Evolutionary conservation across 176 grass and related monocot species (phyloP).

Genomic region (Eragrostis nindensis): DNA sequence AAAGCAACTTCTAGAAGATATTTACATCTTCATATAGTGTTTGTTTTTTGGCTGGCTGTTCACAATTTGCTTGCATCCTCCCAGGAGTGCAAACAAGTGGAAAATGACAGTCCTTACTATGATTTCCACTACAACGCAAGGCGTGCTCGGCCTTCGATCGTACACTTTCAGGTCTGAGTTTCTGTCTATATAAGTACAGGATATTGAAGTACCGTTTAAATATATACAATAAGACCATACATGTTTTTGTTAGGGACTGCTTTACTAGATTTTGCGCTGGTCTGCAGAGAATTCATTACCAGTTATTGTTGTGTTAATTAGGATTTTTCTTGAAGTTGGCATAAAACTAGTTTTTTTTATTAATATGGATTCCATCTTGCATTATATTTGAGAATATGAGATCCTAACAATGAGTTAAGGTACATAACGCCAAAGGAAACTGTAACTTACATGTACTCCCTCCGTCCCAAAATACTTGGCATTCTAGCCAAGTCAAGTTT

Average conservation of each 20-base stretch:
- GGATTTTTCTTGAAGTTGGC: background rate
- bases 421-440: background rate
- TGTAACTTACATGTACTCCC: background rate
- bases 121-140: conserved; percentile 93
- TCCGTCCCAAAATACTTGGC: too few species aligned
- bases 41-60: background rate
- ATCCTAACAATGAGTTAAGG: background rate
- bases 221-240: background rate
- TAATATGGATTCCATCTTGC: background rate
- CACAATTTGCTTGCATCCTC: conserved; percentile 28
- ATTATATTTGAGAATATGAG: background rate
- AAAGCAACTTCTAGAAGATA: background rate
- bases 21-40: background rate
- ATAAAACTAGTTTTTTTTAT: background rate
- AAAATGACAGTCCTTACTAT: conserved; percentile 62
- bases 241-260: background rate
- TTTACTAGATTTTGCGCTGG: background rate
- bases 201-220: background rate
- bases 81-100: conserved; percentile 74
- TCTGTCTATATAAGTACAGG: too few species aligned
- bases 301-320: background rate
- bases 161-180: conserved; percentile 90
- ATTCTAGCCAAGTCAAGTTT: too few species aligned
- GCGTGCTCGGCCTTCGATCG: conserved; percentile 66
- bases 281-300: background rate